Base-by-base conservation (phyloP, 2,329 filamentous ascomycete genomes). In the Epichloe glyceriae region DNA sequence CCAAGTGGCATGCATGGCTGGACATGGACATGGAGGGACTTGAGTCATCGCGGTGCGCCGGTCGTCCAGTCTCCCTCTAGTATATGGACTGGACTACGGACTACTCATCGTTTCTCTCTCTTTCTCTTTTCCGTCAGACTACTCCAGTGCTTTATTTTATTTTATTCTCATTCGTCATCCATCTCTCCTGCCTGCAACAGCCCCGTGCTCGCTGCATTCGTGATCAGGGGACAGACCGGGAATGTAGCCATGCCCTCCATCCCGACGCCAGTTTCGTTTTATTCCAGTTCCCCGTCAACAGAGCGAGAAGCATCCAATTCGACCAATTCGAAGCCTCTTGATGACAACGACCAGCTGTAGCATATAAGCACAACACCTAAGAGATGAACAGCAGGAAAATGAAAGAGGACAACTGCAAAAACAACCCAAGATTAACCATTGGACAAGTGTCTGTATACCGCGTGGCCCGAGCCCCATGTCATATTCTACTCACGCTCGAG, bases 391-490 rank as follows among this genome's bases (percentile, higher is more conserved):
- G 20, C 10, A 42, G 26, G 22, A 39, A 41, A 19, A 48, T 12
- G 40, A 35, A 40, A 34, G 33, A 44, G 4, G 35, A 45, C 20
- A 11, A 41, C 12, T 39, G 30, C 17, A 44, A 37, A 26, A 47
- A 8, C 19, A 49, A 33, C 33, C 39, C 41, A 38, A 49, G 11
- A 37, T 19, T 11, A 39, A 20, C 17, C 33, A 30, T 43, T 43
- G 46, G 49, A 45, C 49, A 37, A 51, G 46, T 49, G 40, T 30
- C 42, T 45, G 52, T 45, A 49, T 52, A 45, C 48, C 45, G 45
- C 38, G 37, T 47, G 48, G 51, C 50, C 48, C 48, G 41, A 48
- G 47, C 12, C 12, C 30, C 41, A 20, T 20, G 40, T 11, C 45
- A 38, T 50, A 26, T 45, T 50, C 49, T 53, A 49, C 45, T 47